Evolutionary conservation across 176 grass and related monocot genomes (phyloP).

Genomic region (Poa pratensis): DNA sequence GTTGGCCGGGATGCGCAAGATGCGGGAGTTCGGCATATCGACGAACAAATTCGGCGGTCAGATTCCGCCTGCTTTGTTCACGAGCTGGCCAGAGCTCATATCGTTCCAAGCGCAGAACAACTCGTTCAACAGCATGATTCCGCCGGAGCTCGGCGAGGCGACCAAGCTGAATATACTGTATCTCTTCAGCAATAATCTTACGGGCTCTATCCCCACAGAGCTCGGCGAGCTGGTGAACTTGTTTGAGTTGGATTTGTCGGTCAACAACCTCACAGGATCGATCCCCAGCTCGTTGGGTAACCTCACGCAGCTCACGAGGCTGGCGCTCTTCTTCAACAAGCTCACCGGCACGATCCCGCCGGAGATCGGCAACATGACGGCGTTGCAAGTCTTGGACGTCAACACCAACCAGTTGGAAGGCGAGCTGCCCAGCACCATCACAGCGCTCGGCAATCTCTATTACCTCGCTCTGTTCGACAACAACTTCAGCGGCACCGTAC

Average conservation of each 20-base stretch:
- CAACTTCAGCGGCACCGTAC: slow-evolving; percentile 58
- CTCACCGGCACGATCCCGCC: slow-evolving; percentile 58
- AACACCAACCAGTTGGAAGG: slow-evolving; percentile 69
- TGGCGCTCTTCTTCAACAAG: slow-evolving; percentile 63
- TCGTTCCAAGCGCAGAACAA: slow-evolving; percentile 58
- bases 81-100: slow-evolving; percentile 58
- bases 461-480: slow-evolving; percentile 60
- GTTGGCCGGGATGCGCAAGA: slow-evolving; percentile 51
- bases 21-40: slow-evolving; percentile 61
- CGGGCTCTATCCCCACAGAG: slow-evolving; percentile 47
- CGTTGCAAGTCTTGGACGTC: slow-evolving; percentile 51
- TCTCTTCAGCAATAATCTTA: slow-evolving; percentile 54
- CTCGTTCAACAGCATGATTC: slow-evolving; percentile 25
- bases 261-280: slow-evolving; percentile 44
- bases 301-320: slow-evolving; percentile 38
- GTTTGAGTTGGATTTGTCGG: slow-evolving; percentile 37
- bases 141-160: slow-evolving; percentile 44
- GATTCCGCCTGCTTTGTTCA: slow-evolving; percentile 44
- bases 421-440: slow-evolving; percentile 50
- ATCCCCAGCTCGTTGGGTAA: slow-evolving; percentile 65
- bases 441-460: slow-evolving; percentile 42
- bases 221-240: slow-evolving; percentile 53
- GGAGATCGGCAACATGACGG: slow-evolving; percentile 66
- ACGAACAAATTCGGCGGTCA: slow-evolving; percentile 49
- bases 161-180: slow-evolving; percentile 34